Conservation (phyloP, 1,284 basidiomycete genomes). For the Gymnopus androsaceus region DNA sequence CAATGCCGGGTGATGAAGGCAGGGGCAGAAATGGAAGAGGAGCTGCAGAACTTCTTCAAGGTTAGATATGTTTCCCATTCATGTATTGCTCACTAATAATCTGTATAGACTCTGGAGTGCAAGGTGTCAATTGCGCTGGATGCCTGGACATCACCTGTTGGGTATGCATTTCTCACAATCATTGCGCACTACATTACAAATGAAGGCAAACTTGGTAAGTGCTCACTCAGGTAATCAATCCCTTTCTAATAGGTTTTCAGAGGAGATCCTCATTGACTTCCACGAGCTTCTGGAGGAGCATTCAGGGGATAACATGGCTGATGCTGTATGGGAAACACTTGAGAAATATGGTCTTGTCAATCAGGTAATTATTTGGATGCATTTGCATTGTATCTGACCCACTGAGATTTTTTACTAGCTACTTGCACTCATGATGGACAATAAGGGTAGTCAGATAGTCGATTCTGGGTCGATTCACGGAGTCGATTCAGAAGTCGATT, state of each 20-base stretch:
- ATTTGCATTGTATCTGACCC: no score
- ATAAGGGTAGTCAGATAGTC: no score
- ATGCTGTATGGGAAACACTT: no score
- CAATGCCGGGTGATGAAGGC: constrained; percentile 10
- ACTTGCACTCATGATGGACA: no score
- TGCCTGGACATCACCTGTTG: constrained; percentile 27
- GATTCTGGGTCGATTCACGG: no score
- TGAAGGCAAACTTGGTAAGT: no score
- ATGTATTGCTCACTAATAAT: not conserved
- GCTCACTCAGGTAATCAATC: no score
- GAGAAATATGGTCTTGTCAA: no score
- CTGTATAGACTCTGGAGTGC: constrained; percentile 17
- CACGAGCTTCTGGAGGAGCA: not conserved
- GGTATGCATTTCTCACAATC: constrained; percentile 25
- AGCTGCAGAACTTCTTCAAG: constrained; percentile 14
- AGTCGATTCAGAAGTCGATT: no score
- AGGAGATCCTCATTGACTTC: not conserved
- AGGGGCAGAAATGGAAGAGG: constrained; percentile 10
- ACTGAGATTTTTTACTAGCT: no score
- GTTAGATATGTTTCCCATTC: constrained; percentile 4
- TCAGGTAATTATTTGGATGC: no score
- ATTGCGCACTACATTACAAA: constrained; percentile 25
- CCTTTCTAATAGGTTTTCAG: not conserved
- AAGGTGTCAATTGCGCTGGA: constrained; percentile 25
- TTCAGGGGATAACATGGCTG: not conserved